These are phyloP conservation scores for Oryza meridionalis DNA, from an alignment of 176 grass and related monocot species.

Conservation along the genomic window DNA sequence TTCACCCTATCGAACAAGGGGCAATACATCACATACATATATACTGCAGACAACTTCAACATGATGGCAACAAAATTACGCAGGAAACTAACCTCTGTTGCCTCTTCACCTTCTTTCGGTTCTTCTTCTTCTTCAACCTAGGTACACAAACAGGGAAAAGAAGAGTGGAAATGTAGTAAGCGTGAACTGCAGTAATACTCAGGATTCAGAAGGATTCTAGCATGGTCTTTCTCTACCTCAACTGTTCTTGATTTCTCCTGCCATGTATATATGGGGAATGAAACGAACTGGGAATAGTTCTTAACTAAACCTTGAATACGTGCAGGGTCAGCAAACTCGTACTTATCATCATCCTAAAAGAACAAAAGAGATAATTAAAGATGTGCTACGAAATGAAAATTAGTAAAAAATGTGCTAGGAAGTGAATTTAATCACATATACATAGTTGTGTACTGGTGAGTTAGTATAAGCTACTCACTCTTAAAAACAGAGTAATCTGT, in stretches of 20 bases:
- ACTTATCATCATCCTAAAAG: conserved; percentile 73
- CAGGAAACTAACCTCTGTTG: conserved; percentile 40
- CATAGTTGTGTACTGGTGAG: background rate
- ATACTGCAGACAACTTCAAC: background rate
- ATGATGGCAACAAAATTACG: background rate
- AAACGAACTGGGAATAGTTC: conserved; percentile 88
- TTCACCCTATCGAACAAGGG: conserved; percentile 51
- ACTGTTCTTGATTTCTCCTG: conserved; percentile 89
- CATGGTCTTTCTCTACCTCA: conserved; percentile 44
- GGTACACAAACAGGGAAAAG: conserved; percentile 19
- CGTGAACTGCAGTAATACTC: background rate
- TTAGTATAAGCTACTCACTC: conserved; percentile 39
- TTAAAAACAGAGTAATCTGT: conserved; percentile 81
- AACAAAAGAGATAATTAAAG: conserved; percentile 39
- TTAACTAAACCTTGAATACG: conserved; percentile 78
- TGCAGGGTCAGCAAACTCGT: conserved; percentile 70
- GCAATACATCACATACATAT: background rate
- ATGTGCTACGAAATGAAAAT: background rate
- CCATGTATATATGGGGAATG: conserved; percentile 89
- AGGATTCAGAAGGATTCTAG: background rate
- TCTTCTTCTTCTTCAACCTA: conserved; percentile 74
- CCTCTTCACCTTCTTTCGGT: conserved; percentile 77
- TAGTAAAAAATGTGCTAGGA: conserved; percentile 12
- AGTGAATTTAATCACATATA: background rate
- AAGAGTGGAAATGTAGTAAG: background rate